phyloP scores from a whole-genome alignment of 2,329 filamentous ascomycete genomes.

The Shiraia sp. region DNA sequence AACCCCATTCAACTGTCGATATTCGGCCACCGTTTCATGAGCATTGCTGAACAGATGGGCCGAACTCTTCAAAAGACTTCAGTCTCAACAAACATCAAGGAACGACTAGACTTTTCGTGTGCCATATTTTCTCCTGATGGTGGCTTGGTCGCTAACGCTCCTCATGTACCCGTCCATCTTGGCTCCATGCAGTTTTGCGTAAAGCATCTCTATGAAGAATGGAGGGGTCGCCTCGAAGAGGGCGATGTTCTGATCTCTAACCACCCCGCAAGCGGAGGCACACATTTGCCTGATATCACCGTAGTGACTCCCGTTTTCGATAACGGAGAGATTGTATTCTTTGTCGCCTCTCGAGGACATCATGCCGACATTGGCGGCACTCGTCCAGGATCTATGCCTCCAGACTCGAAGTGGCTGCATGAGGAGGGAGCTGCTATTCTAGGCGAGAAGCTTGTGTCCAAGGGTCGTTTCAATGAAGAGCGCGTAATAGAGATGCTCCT shows the following conservation, averaged over 20 bases:
- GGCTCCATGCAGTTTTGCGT: constrained; percentile 32
- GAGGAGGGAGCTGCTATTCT: constrained; percentile 54
- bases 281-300: constrained; percentile 35
- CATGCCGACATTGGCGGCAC: constrained; percentile 38
- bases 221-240: constrained; percentile 18
- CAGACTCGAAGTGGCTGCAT: constrained; percentile 52
- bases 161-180: constrained; percentile 33
- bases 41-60: constrained; percentile 51
- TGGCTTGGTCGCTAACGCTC: constrained; percentile 29
- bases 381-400: constrained; percentile 43
- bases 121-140: constrained; percentile 27
- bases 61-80: constrained; percentile 25
- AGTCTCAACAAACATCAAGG: constrained; percentile 30
- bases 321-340: constrained; percentile 27
- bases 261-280: constrained; percentile 32
- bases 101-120: constrained; percentile 31
- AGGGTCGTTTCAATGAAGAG: constrained; percentile 43
- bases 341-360: constrained; percentile 32
- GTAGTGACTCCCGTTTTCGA: constrained; percentile 32
- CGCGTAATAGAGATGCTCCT: constrained; percentile 31
- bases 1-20: constrained; percentile 60
- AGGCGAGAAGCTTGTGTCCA: constrained; percentile 43
- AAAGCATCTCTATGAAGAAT: constrained; percentile 27
- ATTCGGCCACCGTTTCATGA: constrained; percentile 62
- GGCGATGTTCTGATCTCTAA: constrained; percentile 36